A percentile compares a stretch with the other conserved stretches of the same genome.
Evolutionary conservation across 1,284 basidiomycete genomes (phyloP).

Genomic region (Apiotrichum gracile): DNA sequence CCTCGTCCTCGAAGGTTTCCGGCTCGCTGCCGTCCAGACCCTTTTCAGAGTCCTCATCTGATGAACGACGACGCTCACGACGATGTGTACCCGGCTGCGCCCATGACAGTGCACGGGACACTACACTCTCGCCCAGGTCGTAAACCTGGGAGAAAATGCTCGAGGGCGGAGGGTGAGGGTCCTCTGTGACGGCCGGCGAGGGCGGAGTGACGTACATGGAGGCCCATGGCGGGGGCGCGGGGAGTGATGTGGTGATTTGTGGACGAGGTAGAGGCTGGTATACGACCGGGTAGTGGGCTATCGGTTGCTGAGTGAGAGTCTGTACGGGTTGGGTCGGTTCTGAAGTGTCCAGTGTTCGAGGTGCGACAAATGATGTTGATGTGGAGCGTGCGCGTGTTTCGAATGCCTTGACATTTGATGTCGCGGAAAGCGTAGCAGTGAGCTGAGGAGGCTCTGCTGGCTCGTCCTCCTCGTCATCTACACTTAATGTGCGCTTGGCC

Average conservation of each 20-base stretch:
- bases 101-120: conserved; percentile 22
- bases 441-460: conserved; percentile 1
- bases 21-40: conserved; percentile 34
- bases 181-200: conserved; percentile 8
- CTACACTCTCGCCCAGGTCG: conserved; percentile 27
- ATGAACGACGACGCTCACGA: conserved; percentile 6
- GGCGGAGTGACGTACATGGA: conserved; percentile 21
- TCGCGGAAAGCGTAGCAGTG: background rate
- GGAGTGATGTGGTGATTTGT: conserved; percentile 1
- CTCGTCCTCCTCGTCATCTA: conserved; percentile 14
- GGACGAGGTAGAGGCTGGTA: conserved; percentile 2
- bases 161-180: background rate
- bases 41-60: conserved; percentile 41
- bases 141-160: conserved; percentile 27
- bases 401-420: conserved; percentile 11
- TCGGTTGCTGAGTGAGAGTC: conserved; percentile 7
- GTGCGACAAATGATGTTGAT: conserved; percentile 39
- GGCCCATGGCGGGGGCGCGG: conserved; percentile 10
- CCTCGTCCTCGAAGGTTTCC: conserved; percentile 20
- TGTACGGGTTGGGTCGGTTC: conserved; percentile 11
- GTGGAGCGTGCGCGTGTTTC: conserved; percentile 38
- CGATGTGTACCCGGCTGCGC: conserved; percentile 3
- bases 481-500: conserved; percentile 5
- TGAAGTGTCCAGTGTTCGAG: conserved; percentile 14
- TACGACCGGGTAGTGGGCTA: background rate